Base-by-base conservation (phyloP, 1,284 basidiomycete genomes). In the Fomes fomentarius region DNA sequence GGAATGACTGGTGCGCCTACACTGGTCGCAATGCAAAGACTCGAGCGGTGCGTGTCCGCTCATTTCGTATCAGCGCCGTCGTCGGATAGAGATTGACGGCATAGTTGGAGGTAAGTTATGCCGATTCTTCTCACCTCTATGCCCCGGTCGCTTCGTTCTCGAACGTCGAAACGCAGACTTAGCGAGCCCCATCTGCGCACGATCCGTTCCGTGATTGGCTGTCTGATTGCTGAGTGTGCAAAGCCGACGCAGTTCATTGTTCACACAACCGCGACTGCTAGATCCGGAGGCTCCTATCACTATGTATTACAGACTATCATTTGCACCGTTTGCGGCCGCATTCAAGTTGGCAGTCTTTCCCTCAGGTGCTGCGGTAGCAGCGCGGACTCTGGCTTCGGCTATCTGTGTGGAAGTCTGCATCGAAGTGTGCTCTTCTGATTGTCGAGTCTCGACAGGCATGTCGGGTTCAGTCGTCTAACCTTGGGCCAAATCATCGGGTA, bases 341-440 rank as follows among this genome's bases (percentile, higher is more conserved):
- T n/a, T n/a, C n/a, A n/a, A n/a, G n/a, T n/a, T 40, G 11, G 15
- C 21, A 12, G 51, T 28, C 34, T 25, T 34, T 47, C 45, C 33
- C 26, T 37, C 46, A 38, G 41, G 39, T 24, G 25, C 39, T 33
- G 54, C 58, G 58, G 58, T 28, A 22, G 24, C 58, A 60, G 35
- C 46, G 58, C 54, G 58, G 54, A 41, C 33, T 17, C 47, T 40
- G 31, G 17, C 11, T 42, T 60, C 54, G 58, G 54, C 54, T 56
- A 54, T 60, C 52, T 60, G 38, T 51, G 50, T 40, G 38, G 54
- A 56, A 47, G 38, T 40, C 45, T 48, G 45, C 39, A 31, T 15
- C 34, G 51, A 49, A 54, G 14, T n/a, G 25, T 45, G 24, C 43
- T 22, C 35, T 45, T 60, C 58, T 60, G 51, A 60, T 60, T 43